Evolutionary conservation across 805 yeast species (phyloP), one percentile per base, ranked within the genome.

Genomic region (Candida broadrunensis): DNA sequence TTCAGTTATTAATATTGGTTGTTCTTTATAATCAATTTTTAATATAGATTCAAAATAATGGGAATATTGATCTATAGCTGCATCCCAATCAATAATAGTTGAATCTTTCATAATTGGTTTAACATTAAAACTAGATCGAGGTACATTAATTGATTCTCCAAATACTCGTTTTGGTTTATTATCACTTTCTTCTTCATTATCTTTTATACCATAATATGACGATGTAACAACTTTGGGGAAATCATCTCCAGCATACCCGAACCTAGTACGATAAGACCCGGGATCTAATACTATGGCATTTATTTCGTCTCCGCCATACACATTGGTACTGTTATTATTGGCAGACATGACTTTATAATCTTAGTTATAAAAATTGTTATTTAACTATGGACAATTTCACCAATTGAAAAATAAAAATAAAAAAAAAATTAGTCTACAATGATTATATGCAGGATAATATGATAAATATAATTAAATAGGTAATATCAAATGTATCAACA

Each of bases 171-270:
- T 51, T 7, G n/a, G 12, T 7, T 24, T 23, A 6, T 27, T 35
- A 25, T 35, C 19, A 23, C n/a, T 13, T 15, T 11, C 4, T 14
- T 36, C 33, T 9, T 33, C 32, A 35, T 32, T 6, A 3, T 24
- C 19, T n/a, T 19, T 27, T 15, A n/a, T 30, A 15, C 46, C 67
- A 54, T 79, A 88, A 45, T 61, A 75, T 1, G 96, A 85, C 2
- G 97, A 93, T 11, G 83, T 60, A 18, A 85, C 78, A 3, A 81
- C 67, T 47, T 83, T 78, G 11, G 99, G 99, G 39, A 79, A 75
- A 57, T 90, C 97, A 42, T 88, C 91, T 9, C 98, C 98, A 3
- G 97, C 90, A 61, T 79, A 89, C 1, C 99, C 99, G 15, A 84
- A 80, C 39, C 91, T 80, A 5, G 97, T 88, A 44, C 80, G 68